Evolutionary conservation across 352 stramenopile genomes (phyloP).

Genomic region (Globisporangium iwayamae): DNA sequence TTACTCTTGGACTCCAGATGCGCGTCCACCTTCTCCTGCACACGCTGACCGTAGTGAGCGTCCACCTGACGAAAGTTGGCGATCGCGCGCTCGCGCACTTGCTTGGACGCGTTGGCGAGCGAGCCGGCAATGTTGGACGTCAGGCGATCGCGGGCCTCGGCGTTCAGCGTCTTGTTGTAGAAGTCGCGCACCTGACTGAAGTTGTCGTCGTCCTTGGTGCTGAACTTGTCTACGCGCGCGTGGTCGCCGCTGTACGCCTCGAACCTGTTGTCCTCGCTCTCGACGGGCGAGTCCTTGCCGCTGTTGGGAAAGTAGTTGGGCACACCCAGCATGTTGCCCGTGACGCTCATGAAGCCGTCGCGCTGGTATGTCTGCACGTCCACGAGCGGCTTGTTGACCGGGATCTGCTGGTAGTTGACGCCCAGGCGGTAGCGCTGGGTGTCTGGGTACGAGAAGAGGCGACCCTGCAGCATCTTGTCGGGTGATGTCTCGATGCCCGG

Average conservation of each 20-base stretch:
- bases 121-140: constrained; percentile 87
- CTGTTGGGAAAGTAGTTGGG: constrained; percentile 91
- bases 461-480: constrained; percentile 89
- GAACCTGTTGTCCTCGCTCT: constrained; percentile 23
- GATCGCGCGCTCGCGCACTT: constrained; percentile 80
- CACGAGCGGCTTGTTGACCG: constrained; percentile 84
- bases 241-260: constrained; percentile 34
- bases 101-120: constrained; percentile 71
- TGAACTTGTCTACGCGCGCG: constrained; percentile 54
- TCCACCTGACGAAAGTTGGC: constrained; percentile 88
- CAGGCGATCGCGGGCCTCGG: constrained; percentile 62
- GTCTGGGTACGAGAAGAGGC: constrained; percentile 90
- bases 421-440: constrained; percentile 86
- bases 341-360: constrained; percentile 76
- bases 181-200: constrained; percentile 81
- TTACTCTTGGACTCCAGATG: constrained; percentile 17
- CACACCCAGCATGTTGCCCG: constrained; percentile 60
- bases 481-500: constrained; percentile 83
- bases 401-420: constrained; percentile 88
- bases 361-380: constrained; percentile 75
- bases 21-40: constrained; percentile 69
- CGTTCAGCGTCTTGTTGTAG: constrained; percentile 78
- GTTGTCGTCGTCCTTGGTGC: constrained; percentile 89
- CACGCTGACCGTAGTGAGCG: constrained; percentile 76
- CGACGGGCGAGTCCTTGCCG: constrained; percentile 33